Evolutionary conservation across 192 early-diverging fungal genomes (phyloP).

Genomic region (Entophlyctis luteolus): DNA sequence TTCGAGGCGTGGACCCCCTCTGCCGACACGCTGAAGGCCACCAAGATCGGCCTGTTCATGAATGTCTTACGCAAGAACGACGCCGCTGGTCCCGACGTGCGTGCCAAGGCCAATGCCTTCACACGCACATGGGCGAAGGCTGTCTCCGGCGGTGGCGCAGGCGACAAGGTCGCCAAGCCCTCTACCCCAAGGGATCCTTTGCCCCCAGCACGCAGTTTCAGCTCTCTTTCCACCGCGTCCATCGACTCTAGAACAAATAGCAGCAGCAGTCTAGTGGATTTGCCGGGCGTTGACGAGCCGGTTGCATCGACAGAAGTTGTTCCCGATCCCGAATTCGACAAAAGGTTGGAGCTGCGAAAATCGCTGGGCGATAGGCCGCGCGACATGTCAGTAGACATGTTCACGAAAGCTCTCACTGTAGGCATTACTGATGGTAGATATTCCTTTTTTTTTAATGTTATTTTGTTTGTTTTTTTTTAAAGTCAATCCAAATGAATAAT

Average conservation of each 20-base stretch:
- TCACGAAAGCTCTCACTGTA: neutral
- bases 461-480: neutral
- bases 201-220: neutral
- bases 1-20: conserved; percentile 20
- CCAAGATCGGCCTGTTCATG: conserved; percentile 7
- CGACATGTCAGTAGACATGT: conserved; percentile 21
- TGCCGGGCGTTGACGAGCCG: neutral
- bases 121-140: conserved; percentile 1
- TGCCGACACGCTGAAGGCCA: conserved; percentile 3
- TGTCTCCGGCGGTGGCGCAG: neutral
- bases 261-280: neutral
- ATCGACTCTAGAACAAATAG: neutral
- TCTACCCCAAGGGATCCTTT: neutral
- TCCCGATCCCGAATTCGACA: conserved; percentile 11
- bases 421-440: conserved; percentile 20
- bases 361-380: conserved; percentile 16
- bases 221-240: too few relatives aligned
- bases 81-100: neutral
- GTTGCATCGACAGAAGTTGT: neutral
- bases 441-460: neutral
- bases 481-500: too few relatives aligned
- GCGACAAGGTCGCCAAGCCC: neutral
- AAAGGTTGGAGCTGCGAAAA: neutral
- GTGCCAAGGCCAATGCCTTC: conserved; percentile 1
- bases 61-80: conserved; percentile 10